Conservation (phyloP, 2,329 filamentous ascomycete genomes). For the Phyllosticta paracitricarpa region DNA sequence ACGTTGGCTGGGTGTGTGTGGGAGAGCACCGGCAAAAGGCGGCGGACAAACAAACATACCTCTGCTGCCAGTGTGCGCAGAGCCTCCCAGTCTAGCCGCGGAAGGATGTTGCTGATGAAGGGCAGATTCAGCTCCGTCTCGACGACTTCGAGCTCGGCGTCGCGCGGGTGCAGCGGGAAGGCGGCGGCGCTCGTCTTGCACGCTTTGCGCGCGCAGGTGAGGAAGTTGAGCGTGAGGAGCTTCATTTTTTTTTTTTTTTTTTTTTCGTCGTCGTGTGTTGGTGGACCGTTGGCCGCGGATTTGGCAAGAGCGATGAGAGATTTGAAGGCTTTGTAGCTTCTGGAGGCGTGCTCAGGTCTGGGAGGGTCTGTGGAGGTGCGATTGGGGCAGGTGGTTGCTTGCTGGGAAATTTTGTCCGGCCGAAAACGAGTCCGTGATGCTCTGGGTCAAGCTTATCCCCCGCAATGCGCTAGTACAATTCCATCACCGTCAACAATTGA, state of each 20-base stretch:
- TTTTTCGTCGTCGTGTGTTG: background rate
- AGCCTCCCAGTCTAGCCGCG: conserved; percentile 80
- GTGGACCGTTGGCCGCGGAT: background rate
- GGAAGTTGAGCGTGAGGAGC: conserved; percentile 88
- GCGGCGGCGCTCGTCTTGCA: conserved; percentile 74
- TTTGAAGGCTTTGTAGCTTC: background rate
- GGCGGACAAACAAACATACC: conserved; percentile 37
- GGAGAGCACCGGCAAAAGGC: background rate
- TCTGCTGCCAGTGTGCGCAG: conserved; percentile 66
- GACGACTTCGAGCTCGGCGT: conserved; percentile 79
- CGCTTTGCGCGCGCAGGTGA: conserved; percentile 89
- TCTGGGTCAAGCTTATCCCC: conserved; percentile 10
- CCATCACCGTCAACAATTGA: background rate
- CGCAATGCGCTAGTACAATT: conserved; percentile 3
- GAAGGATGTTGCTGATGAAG: conserved; percentile 76
- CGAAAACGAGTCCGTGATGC: conserved; percentile 8
- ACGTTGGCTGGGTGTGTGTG: too few species aligned
- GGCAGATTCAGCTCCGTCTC: conserved; percentile 72
- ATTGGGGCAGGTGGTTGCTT: background rate
- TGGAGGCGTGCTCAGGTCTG: background rate
- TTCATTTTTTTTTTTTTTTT: conserved; percentile 61
- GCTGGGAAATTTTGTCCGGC: conserved; percentile 9
- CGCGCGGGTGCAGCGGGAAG: conserved; percentile 85
- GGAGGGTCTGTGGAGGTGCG: background rate
- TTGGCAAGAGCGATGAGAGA: background rate